phyloP scores from a whole-genome alignment of 495 filamentous ascomycete species.

The Hyaloscypha finlandica region DNA sequence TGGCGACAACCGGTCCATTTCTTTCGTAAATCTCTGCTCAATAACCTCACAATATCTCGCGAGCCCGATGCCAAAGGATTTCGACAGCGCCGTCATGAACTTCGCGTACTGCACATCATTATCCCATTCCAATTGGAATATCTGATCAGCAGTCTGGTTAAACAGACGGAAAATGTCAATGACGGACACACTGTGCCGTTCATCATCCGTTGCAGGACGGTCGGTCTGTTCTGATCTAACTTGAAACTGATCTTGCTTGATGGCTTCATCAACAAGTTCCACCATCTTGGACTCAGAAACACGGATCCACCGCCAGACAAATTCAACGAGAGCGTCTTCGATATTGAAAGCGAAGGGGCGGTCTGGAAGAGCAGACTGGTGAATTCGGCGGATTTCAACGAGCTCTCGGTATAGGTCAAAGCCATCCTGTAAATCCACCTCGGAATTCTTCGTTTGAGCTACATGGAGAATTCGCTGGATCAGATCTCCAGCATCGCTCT shows the following conservation, averaged over 20 bases:
- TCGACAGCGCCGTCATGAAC: constrained; percentile 96
- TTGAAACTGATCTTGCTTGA: constrained; percentile 82
- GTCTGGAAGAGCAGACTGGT: constrained; percentile 66
- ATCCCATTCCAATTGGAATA: constrained; percentile 86
- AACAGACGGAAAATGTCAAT: constrained; percentile 95
- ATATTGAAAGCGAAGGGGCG: constrained; percentile 79
- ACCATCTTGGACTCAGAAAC: constrained; percentile 76
- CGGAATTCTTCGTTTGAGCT: constrained; percentile 64
- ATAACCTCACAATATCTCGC: constrained; percentile 89
- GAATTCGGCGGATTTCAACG: constrained; percentile 77
- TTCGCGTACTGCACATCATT: constrained; percentile 91
- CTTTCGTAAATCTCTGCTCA: constrained; percentile 81
- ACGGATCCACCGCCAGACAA: constrained; percentile 94
- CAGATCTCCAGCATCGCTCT: constrained; percentile 81
- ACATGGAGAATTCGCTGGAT: constrained; percentile 75
- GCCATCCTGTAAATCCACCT: constrained; percentile 84
- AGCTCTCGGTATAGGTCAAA: constrained; percentile 92
- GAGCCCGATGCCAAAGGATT: constrained; percentile 80
- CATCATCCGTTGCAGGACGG: constrained; percentile 70
- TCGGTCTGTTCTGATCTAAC: constrained; percentile 61
- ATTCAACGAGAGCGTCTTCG: constrained; percentile 81
- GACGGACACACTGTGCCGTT: constrained; percentile 88
- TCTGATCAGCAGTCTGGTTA: constrained; percentile 83
- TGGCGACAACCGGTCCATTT: constrained; percentile 89
- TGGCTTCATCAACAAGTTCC: constrained; percentile 85